Percentiles rank a stretch among this genome's conserved stretches.
Evolutionary conservation across 2,329 filamentous ascomycete species (phyloP).

Genomic region (Calonectria pauciramosa): DNA sequence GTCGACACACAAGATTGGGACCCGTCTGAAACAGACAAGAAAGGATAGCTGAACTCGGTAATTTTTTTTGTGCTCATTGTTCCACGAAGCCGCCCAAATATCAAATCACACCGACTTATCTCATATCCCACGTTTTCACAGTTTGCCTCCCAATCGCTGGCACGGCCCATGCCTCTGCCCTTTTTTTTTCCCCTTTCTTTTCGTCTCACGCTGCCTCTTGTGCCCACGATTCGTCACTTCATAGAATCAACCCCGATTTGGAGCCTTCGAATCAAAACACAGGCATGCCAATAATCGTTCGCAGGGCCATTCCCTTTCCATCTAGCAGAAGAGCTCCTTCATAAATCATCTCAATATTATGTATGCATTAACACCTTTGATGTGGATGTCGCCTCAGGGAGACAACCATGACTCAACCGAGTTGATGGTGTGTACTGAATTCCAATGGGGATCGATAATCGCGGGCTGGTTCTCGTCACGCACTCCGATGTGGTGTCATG

Average conservation of each 20-base stretch:
- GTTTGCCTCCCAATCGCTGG: not conserved
- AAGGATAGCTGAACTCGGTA: not conserved
- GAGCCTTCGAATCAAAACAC: not conserved
- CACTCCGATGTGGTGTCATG: not conserved
- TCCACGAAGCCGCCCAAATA: not conserved
- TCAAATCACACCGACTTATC: not conserved
- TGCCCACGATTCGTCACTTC: not conserved
- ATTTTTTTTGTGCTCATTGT: slow-evolving; percentile 1
- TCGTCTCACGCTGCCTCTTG: not conserved
- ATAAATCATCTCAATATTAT: not conserved
- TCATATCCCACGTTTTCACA: not conserved
- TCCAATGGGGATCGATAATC: not conserved
- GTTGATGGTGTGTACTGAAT: not conserved
- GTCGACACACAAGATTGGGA: not conserved
- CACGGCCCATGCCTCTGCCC: not conserved
- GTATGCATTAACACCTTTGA: slow-evolving; percentile 5
- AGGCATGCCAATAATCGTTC: not conserved
- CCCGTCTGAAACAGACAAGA: not conserved
- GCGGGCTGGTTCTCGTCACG: not conserved
- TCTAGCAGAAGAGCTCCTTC: not conserved
- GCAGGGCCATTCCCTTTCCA: not conserved
- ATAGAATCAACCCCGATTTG: not conserved
- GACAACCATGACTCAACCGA: not conserved
- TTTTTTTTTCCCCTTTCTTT: not conserved
- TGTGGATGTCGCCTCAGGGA: not conserved